Percentiles rank a stretch among this genome's conserved stretches.
Conservation (phyloP, 2,329 filamentous ascomycete species). For the Capronia coronata region DNA sequence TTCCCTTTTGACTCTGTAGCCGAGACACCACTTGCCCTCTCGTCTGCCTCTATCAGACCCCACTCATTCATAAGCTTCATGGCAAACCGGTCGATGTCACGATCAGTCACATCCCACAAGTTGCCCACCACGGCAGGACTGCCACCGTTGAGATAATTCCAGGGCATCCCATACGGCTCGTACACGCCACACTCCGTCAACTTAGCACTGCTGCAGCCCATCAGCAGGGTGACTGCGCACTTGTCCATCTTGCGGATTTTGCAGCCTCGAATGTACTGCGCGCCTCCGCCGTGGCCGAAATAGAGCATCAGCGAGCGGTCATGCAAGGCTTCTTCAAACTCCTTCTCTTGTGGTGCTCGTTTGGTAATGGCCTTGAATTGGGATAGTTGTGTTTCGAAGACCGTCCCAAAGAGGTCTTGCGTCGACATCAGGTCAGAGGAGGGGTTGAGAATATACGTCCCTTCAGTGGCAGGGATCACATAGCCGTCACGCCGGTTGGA, state of each 20-base stretch:
- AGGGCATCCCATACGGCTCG: conserved; percentile 81
- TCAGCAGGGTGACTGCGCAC: conserved; percentile 78
- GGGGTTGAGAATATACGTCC: conserved; percentile 78
- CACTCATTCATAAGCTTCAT: conserved; percentile 73
- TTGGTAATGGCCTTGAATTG: conserved; percentile 51
- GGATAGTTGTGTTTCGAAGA: conserved; percentile 18
- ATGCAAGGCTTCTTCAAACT: conserved; percentile 64
- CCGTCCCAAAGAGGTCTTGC: conserved; percentile 62
- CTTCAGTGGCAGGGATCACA: conserved; percentile 29
- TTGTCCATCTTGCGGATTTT: conserved; percentile 71
- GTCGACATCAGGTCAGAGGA: conserved; percentile 76
- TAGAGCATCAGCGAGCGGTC: conserved; percentile 72
- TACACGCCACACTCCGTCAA: conserved; percentile 78
- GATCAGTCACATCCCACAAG: conserved; percentile 96
- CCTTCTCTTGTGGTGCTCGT: conserved; percentile 64
- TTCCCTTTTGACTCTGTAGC: no score
- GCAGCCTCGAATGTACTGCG: conserved; percentile 84
- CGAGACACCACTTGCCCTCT: conserved; percentile 14
- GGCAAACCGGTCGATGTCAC: conserved; percentile 91
- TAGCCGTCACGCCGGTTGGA: conserved; percentile 18
- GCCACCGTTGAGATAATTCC: conserved; percentile 86
- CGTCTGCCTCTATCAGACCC: conserved; percentile 62
- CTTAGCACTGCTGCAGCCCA: conserved; percentile 86
- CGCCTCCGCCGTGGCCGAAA: conserved; percentile 91
- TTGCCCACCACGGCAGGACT: conserved; percentile 83